phyloP scores from a whole-genome alignment of 805 yeast species.

The Pichia nakasei region DNA sequence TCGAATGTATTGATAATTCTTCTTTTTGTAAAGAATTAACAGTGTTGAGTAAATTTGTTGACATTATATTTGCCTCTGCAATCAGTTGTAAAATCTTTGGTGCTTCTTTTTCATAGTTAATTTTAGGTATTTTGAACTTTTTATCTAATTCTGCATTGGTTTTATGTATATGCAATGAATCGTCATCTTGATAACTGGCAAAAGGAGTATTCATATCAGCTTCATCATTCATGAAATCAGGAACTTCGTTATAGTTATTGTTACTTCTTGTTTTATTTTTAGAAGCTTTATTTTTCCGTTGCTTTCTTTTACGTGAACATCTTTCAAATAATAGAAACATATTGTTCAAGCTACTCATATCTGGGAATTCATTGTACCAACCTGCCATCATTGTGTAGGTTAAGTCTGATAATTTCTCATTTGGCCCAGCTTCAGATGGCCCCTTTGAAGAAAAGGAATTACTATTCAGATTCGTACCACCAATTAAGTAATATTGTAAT shows the following conservation, averaged over 20 bases:
- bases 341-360: conserved; percentile 38
- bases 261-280: neutral
- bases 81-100: conserved; percentile 62
- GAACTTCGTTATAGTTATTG: conserved; percentile 12
- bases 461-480: conserved; percentile 10
- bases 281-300: neutral
- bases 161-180: conserved; percentile 11
- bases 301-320: conserved; percentile 3
- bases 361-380: conserved; percentile 58
- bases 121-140: conserved; percentile 55
- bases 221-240: conserved; percentile 43
- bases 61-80: conserved; percentile 66
- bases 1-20: conserved; percentile 55
- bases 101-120: conserved; percentile 59
- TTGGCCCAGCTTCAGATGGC: neutral
- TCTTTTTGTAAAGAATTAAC: conserved; percentile 36
- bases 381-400: conserved; percentile 44
- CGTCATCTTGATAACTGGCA: conserved; percentile 18
- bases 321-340: conserved; percentile 37
- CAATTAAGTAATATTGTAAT: conserved; percentile 40
- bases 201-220: conserved; percentile 36
- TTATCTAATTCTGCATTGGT: conserved; percentile 33
- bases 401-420: conserved; percentile 14
- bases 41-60: conserved; percentile 61
- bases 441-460: neutral